Base-by-base conservation (phyloP, 306 rosid species). In the Prunus fruticosa region DNA sequence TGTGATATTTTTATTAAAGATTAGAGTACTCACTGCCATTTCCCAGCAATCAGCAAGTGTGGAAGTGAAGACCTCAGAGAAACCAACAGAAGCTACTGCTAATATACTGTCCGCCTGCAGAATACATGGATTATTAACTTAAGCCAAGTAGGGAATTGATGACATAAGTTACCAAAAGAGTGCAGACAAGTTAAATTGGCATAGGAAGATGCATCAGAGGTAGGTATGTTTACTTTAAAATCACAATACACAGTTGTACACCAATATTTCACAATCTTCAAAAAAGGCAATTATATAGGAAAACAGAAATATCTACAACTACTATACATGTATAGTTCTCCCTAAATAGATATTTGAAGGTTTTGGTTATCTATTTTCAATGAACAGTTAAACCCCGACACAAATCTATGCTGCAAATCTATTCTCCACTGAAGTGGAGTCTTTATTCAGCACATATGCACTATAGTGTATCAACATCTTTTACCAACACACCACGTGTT, bases 21-120 rank as follows among this genome's bases (percentile, higher is more conserved):
- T 60, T 53, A 71, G 38, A 64, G 32, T 75, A 85, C 98, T 86
- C 72, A 94, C 98, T 5, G 84, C 56, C 57, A 69, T 84, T 74
- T 73, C 85, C 98, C 98, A 95, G 74, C 93, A 92, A 61, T 83
- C 81, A 50, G 80, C 78, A 27, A 95, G 91, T 58, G 91, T 62
- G 27, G 89, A 79, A 75, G 87, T 27, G 78, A 95, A 92, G 71
- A 83, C 84, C 83, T 84, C 86, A 2, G 90, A 82, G 89, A 92
- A 92, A 86, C 91, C 75, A 83, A 92, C 77, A 51, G 96, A 90
- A 77, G 97, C 88, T 12, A 90, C 96, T 49, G 85, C 79, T 77
- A 95, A 90, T 60, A 85, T 67, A 78, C 77, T 90, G 78, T 95
- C 96, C 72, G 41, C 93, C 97, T 95, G 90, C 27, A 22, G 61